Evolutionary conservation across 2,329 filamentous ascomycete genomes (phyloP), one percentile per base, ranked within the genome.

Genomic region (Aspergillus thermomutatus): DNA sequence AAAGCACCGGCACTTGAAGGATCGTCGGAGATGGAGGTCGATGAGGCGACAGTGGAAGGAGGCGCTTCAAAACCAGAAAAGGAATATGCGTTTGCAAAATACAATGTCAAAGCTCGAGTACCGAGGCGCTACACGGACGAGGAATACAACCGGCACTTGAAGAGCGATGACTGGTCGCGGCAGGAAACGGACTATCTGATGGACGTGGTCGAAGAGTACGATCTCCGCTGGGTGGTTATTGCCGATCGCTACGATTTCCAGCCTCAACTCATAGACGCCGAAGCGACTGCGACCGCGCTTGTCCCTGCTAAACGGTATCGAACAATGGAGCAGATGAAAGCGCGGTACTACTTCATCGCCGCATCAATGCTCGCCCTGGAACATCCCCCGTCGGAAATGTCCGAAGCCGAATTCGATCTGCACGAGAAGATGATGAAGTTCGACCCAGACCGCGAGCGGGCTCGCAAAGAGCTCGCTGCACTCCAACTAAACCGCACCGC

Each of bases 101-200:
- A 89, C 81, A 95, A 97, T 70, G 87, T 96, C 54, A 83, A 88
- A 62, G 84, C 93, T 14, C 83, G 88, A 3, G 81, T 92, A 37
- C 91, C 92, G 0, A 82, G 87, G 58, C 67, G 69, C 61, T 97
- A 97, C 74, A 91, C 85, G 59, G 89, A 95, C 61, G 90, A 92
- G 60, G 88, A 96, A 71, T 99, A 99, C 75, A 83, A 87, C 58
- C 81, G 85, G 56, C 85, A 89, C 60, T 76, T 99, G 51, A 83
- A 86, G 65, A 88, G 82, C 68, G 79, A 85, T 14, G 87, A 93
- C 65, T 99, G 94, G 94, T 88, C 89, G 14, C 91, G 89, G 68
- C 88, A 94, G 66, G 94, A 99, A 76, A 99, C 94, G 8, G 92
- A 97, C 70, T 97, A 97, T 69, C 76, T 99, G 60, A 83, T 97